A percentile compares a stretch with the other conserved stretches of the same genome.
Conservation (phyloP, 2,329 filamentous ascomycete species). For the Dothideomycetes sp. region DNA sequence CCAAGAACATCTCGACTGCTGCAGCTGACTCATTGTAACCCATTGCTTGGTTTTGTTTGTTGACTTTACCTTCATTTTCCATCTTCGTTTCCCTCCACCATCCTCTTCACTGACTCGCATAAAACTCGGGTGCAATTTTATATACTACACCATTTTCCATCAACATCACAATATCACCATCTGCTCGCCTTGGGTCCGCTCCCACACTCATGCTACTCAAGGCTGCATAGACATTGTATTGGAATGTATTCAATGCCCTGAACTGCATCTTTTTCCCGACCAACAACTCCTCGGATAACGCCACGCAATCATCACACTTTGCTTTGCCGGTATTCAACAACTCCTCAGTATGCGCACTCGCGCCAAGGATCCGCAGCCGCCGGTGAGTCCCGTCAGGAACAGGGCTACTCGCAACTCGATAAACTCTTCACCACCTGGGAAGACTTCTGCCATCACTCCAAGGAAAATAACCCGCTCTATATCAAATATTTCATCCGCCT, state of each 20-base stretch:
- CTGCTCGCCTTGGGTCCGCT: no score
- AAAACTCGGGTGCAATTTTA: background rate
- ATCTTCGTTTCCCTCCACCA: background rate
- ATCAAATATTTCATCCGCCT: background rate
- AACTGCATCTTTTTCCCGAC: no score
- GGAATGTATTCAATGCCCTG: no score
- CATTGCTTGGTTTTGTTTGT: no score
- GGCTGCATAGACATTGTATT: no score
- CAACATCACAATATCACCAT: background rate
- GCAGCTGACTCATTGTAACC: background rate
- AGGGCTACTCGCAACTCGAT: background rate
- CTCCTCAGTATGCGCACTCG: background rate
- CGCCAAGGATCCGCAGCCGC: background rate
- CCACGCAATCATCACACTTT: background rate
- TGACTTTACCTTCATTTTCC: no score
- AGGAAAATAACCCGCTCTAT: background rate
- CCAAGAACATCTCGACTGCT: background rate
- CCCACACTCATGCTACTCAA: no score
- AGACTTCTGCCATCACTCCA: background rate
- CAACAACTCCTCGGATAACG: background rate
- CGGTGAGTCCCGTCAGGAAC: background rate
- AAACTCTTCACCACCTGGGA: background rate
- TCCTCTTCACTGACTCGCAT: background rate
- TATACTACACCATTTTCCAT: background rate
- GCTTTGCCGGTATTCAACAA: background rate